These are phyloP conservation scores for Claviceps paspali DNA, from an alignment of 2,329 filamentous ascomycete genomes.

Conservation along the genomic window DNA sequence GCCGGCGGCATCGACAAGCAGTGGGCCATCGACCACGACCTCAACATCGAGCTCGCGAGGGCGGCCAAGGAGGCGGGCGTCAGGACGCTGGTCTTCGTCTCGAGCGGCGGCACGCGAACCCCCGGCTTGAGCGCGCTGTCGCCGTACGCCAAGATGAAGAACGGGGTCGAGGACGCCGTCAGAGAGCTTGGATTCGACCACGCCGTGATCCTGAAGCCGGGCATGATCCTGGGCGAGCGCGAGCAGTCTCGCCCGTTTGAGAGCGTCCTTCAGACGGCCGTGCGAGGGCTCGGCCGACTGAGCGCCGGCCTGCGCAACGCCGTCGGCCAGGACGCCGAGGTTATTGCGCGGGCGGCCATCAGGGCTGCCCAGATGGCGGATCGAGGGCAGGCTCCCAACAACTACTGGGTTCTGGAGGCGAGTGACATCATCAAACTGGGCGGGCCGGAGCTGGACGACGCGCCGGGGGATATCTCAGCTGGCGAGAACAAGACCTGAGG, in stretches of 20 bases:
- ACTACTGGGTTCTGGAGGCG: slow-evolving; percentile 44
- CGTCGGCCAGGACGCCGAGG: slow-evolving; percentile 58
- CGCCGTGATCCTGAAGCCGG: slow-evolving; percentile 59
- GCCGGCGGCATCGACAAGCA: slow-evolving; percentile 68
- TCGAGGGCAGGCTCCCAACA: slow-evolving; percentile 42
- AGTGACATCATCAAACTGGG: slow-evolving; percentile 53
- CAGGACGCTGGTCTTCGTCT: slow-evolving; percentile 65
- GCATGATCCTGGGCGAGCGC: slow-evolving; percentile 58
- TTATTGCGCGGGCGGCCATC: slow-evolving; percentile 55
- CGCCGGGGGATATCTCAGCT: too few relatives aligned
- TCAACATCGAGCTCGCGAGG: slow-evolving; percentile 65
- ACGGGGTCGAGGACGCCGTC: slow-evolving; percentile 68
- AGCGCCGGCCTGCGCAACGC: slow-evolving; percentile 42
- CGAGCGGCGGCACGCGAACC: slow-evolving; percentile 34
- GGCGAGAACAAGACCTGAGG: too few relatives aligned
- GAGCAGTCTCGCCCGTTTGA: slow-evolving; percentile 46
- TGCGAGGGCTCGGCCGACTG: slow-evolving; percentile 39
- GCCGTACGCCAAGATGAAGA: slow-evolving; percentile 59
- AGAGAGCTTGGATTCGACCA: slow-evolving; percentile 60
- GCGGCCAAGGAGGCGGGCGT: slow-evolving; percentile 59
- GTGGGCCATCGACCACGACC: slow-evolving; percentile 75
- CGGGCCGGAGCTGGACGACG: slow-evolving; percentile 36
- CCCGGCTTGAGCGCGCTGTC: slow-evolving; percentile 23
- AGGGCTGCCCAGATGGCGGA: slow-evolving; percentile 41
- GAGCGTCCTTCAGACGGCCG: slow-evolving; percentile 36